These are phyloP conservation scores for Fusarium nanum DNA, from an alignment of 2,329 filamentous ascomycete genomes.

Conservation along the genomic window DNA sequence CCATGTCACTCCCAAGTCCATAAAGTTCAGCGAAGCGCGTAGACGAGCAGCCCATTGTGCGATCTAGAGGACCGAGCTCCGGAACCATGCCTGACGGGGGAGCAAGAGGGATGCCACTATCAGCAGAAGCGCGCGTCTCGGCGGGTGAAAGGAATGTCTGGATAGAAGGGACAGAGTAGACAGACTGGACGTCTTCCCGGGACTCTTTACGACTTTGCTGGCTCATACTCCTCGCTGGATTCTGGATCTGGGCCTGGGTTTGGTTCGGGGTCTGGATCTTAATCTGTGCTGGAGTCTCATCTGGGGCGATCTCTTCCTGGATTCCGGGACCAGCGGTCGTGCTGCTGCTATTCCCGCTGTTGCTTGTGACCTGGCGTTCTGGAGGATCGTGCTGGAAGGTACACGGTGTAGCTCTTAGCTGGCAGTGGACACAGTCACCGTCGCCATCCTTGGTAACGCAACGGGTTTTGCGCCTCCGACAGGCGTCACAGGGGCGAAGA, in stretches of 20 bases:
- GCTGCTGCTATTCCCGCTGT: constrained; percentile 28
- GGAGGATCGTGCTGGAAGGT: constrained; percentile 49
- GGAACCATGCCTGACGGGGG: constrained; percentile 35
- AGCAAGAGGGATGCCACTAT: constrained; percentile 32
- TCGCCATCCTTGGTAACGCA: constrained; percentile 50
- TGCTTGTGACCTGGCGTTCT: constrained; percentile 40
- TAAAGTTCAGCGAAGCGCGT: constrained; percentile 49
- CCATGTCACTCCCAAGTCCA: constrained; percentile 51
- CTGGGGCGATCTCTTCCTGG: constrained; percentile 33
- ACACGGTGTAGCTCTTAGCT: constrained; percentile 45
- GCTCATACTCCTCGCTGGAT: constrained; percentile 25
- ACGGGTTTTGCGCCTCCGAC: constrained; percentile 50
- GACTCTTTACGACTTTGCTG: constrained; percentile 40
- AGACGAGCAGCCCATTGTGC: constrained; percentile 44
- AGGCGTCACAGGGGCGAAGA: constrained; percentile 49
- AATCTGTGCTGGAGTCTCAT: constrained; percentile 21
- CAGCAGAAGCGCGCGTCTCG: constrained; percentile 43
- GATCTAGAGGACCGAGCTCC: constrained; percentile 32
- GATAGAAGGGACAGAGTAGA: constrained; percentile 40
- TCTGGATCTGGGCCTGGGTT: constrained; percentile 23
- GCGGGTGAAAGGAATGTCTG: constrained; percentile 44
- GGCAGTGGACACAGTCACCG: constrained; percentile 46
- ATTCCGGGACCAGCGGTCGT: constrained; percentile 11
- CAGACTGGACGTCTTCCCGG: constrained; percentile 41
- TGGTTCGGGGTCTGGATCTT: constrained; percentile 15